These are phyloP conservation scores for Botrytis aclada DNA, from an alignment of 2,329 filamentous ascomycete species.

Conservation along the genomic window DNA sequence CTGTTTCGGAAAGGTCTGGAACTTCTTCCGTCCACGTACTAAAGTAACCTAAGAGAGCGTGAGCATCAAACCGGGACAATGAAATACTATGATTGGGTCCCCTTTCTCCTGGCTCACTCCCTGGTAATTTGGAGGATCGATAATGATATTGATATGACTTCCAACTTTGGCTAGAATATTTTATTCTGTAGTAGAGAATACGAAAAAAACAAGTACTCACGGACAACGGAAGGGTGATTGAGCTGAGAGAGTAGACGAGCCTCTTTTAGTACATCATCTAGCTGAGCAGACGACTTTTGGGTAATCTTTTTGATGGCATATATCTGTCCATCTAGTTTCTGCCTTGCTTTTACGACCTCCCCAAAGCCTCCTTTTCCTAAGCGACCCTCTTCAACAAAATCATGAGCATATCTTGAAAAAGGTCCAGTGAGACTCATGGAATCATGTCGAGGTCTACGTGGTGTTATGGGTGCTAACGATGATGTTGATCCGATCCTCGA, in stretches of 20 bases:
- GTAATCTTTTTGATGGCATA: slow-evolving; percentile 98
- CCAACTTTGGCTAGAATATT: not conserved
- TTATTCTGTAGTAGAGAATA: not conserved
- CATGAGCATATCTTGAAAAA: slow-evolving; percentile 69
- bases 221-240: slow-evolving; percentile 71
- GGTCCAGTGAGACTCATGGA: slow-evolving; percentile 54
- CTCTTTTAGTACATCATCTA: slow-evolving; percentile 80
- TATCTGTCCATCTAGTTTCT: slow-evolving; percentile 87
- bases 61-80: not conserved
- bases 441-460: slow-evolving; percentile 56
- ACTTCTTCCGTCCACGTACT: slow-evolving; percentile 89
- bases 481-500: slow-evolving; percentile 42
- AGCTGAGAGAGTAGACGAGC: slow-evolving; percentile 88
- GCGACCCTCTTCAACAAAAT: slow-evolving; percentile 86
- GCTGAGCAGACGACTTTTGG: slow-evolving; percentile 71
- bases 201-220: slow-evolving; percentile 30
- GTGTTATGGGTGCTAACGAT: slow-evolving; percentile 44
- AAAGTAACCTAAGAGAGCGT: slow-evolving; percentile 71
- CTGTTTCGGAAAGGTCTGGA: slow-evolving; percentile 51
- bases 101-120: not conserved
- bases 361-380: slow-evolving; percentile 94
- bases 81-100: not conserved
- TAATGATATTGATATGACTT: not conserved
- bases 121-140: not conserved
- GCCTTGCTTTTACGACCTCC: slow-evolving; percentile 91